These are phyloP conservation scores for Lasiosphaeria hispida DNA, from an alignment of 495 filamentous ascomycete species.

Conservation along the genomic window DNA sequence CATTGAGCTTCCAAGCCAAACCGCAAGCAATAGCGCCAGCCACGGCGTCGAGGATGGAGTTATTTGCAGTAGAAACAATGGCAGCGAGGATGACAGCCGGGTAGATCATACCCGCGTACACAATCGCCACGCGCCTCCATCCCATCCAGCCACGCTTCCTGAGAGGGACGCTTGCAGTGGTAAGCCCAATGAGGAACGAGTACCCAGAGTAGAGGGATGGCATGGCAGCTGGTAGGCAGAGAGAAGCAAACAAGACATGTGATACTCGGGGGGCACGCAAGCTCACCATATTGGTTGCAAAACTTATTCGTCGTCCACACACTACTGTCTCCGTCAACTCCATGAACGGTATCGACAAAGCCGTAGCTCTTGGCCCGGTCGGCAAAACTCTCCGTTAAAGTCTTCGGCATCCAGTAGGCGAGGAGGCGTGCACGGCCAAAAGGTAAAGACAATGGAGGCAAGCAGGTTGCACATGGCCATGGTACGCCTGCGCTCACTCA, in stretches of 20 bases:
- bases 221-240: constrained; percentile 60
- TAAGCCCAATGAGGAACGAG: constrained; percentile 70
- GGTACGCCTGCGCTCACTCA: constrained; percentile 51
- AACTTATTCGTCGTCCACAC: constrained; percentile 75
- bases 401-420: constrained; percentile 47
- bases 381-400: too few species aligned
- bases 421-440: constrained; percentile 80
- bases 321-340: constrained; percentile 48
- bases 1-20: constrained; percentile 31
- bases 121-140: constrained; percentile 28
- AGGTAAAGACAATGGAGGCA: constrained; percentile 72
- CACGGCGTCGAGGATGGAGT: constrained; percentile 69
- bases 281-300: constrained; percentile 47
- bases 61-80: constrained; percentile 73
- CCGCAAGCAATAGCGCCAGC: constrained; percentile 50
- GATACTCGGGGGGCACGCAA: neutral
- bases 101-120: constrained; percentile 60
- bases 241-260: neutral
- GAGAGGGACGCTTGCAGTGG: constrained; percentile 50
- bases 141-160: constrained; percentile 20
- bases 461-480: constrained; percentile 72
- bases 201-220: constrained; percentile 79
- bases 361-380: constrained; percentile 42
- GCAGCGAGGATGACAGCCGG: constrained; percentile 64
- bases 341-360: constrained; percentile 76